Percentiles rank a stretch among this genome's conserved stretches.
phyloP scores from a whole-genome alignment of 495 filamentous ascomycete species.

The Penicillium pulvis region DNA sequence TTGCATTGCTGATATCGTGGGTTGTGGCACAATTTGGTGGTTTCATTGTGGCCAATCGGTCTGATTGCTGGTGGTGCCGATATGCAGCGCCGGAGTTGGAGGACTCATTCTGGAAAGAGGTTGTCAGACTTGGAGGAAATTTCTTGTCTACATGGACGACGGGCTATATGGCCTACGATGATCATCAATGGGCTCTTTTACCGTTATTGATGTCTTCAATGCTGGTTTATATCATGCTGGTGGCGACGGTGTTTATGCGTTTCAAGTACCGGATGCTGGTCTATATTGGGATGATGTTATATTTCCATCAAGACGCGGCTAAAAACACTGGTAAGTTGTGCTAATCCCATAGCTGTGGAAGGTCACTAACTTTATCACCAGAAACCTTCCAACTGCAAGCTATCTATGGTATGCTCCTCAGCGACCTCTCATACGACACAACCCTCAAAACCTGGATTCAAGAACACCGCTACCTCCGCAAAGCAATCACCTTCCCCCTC shows the following conservation, averaged over 20 bases:
- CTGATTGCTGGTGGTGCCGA: slow-evolving; percentile 63
- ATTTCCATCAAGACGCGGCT: slow-evolving; percentile 51
- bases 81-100: slow-evolving; percentile 53
- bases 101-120: slow-evolving; percentile 39
- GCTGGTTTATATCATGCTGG: slow-evolving; percentile 59
- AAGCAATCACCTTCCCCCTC: slow-evolving; percentile 61
- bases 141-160: slow-evolving; percentile 62
- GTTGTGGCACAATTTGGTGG: slow-evolving; percentile 60
- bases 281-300: slow-evolving; percentile 53
- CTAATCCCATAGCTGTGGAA: too few species aligned
- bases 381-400: slow-evolving; percentile 60
- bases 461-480: slow-evolving; percentile 54
- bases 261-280: slow-evolving; percentile 59
- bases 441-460: slow-evolving; percentile 21
- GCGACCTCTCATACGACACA: slow-evolving; percentile 48
- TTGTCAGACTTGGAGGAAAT: slow-evolving; percentile 48
- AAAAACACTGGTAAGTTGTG: too few species aligned
- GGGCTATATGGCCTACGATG: slow-evolving; percentile 63
- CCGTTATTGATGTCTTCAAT: slow-evolving; percentile 63
- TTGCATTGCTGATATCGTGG: slow-evolving; percentile 64
- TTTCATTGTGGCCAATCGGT: slow-evolving; percentile 57
- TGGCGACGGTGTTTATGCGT: slow-evolving; percentile 60
- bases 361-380: slow-evolving; percentile 3
- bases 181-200: slow-evolving; percentile 67
- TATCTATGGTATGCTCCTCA: slow-evolving; percentile 65